A percentile compares a stretch with the other conserved stretches of the same genome.
These are phyloP conservation scores for Paramecium tetraurelia DNA, from an alignment of 73 alveolate species.

Conservation along the genomic window DNA sequence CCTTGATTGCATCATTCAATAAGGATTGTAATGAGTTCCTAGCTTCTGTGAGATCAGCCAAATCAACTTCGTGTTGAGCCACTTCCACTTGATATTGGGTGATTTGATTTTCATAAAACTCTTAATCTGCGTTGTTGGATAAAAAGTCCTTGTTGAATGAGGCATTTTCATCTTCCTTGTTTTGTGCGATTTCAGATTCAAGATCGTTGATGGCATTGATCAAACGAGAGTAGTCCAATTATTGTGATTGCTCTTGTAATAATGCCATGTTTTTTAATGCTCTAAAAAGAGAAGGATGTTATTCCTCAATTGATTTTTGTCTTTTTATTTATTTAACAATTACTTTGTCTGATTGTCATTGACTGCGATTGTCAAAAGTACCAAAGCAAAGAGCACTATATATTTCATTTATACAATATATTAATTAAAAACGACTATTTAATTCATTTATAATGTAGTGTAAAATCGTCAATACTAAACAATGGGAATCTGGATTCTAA, in stretches of 20 bases:
- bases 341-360: neutral
- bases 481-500: neutral
- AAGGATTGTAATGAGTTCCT: neutral
- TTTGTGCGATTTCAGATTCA: neutral
- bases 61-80: slow-evolving; percentile 14
- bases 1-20: neutral
- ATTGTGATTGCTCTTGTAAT: slow-evolving; percentile 6
- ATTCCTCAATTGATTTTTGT: neutral
- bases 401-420: slow-evolving; percentile 3
- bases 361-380: neutral
- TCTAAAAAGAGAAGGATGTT: neutral
- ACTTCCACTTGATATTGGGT: slow-evolving; percentile 21
- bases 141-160: neutral
- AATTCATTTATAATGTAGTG: slow-evolving; percentile 39
- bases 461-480: slow-evolving; percentile 34
- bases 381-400: neutral
- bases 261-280: slow-evolving; percentile 38
- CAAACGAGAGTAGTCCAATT: neutral
- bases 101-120: slow-evolving; percentile 22
- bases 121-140: neutral
- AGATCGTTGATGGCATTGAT: slow-evolving; percentile 30
- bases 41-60: slow-evolving; percentile 21
- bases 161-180: neutral
- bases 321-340: neutral
- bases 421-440: slow-evolving; percentile 44